These are phyloP conservation scores for Penicillium thymicola DNA, from an alignment of 2,329 filamentous ascomycete species.

Conservation along the genomic window DNA sequence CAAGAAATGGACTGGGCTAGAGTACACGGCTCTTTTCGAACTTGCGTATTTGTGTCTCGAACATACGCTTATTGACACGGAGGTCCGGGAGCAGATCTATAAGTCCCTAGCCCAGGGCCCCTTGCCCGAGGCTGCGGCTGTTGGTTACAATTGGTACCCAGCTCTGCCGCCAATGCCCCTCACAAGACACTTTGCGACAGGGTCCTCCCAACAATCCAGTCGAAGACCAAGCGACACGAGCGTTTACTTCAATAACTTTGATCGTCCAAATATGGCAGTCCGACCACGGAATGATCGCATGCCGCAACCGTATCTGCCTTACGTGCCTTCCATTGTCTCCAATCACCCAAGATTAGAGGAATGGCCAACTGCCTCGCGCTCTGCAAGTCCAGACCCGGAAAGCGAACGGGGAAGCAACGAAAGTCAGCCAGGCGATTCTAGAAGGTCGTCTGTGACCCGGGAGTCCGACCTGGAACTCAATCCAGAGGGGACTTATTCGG, in stretches of 20 bases:
- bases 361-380: background rate
- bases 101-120: background rate
- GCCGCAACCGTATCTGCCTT: background rate
- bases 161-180: background rate
- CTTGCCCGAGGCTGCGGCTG: background rate
- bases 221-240: background rate
- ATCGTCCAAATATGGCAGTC: background rate
- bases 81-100: background rate
- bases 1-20: background rate
- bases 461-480: background rate
- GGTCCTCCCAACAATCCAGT: background rate
- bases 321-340: background rate
- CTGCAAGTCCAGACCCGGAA: background rate
- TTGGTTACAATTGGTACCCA: background rate
- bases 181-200: background rate
- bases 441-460: background rate
- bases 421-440: background rate
- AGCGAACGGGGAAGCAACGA: background rate
- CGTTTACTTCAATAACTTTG: background rate
- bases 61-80: background rate
- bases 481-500: background rate
- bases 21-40: slow-evolving; percentile 1
- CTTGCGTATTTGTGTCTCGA: slow-evolving; percentile 1
- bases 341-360: background rate
- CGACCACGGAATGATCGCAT: background rate